phyloP scores from a whole-genome alignment of 257 asterid genomes.

The Solanum pennellii region DNA sequence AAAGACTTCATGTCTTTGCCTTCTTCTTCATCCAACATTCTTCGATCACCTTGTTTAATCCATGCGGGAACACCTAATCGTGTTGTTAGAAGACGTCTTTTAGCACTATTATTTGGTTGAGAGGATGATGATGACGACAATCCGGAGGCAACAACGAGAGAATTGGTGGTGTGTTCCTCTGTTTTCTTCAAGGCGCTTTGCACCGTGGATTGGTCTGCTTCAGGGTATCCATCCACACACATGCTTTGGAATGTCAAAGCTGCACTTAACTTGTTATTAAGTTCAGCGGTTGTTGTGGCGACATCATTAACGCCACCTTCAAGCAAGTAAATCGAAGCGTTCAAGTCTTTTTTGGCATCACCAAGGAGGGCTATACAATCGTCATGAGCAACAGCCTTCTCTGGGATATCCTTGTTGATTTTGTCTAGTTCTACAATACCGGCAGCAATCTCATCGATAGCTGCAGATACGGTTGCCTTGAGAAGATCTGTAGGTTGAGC shows the following conservation, averaged over 20 bases:
- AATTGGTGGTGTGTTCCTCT: conserved; percentile 58
- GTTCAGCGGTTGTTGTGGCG: conserved; percentile 20
- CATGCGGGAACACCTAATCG: conserved; percentile 28
- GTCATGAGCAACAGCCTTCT: conserved; percentile 39
- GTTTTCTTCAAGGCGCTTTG: conserved; percentile 21
- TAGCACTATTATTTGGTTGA: not conserved
- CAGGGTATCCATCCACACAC: conserved; percentile 72
- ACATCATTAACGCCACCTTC: conserved; percentile 8
- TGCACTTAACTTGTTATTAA: conserved; percentile 76
- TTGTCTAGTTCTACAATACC: conserved; percentile 16
- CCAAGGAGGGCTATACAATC: conserved; percentile 43
- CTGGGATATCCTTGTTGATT: conserved; percentile 32
- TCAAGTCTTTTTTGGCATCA: conserved; percentile 67
- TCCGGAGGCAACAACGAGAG: conserved; percentile 47
- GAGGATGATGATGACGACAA: conserved; percentile 4
- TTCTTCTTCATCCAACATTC: conserved; percentile 34
- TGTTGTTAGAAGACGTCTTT: conserved; percentile 30
- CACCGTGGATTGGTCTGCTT: conserved; percentile 33
- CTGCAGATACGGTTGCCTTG: conserved; percentile 39
- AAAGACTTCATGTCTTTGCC: conserved; percentile 2
- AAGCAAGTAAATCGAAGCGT: conserved; percentile 28
- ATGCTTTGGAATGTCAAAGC: conserved; percentile 71
- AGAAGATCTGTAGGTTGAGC: conserved; percentile 30
- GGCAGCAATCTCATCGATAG: conserved; percentile 28
- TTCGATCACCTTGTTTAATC: conserved; percentile 35